Base-by-base conservation (phyloP, 73 alveolate species). In the Tetrahymena borealis region DNA sequence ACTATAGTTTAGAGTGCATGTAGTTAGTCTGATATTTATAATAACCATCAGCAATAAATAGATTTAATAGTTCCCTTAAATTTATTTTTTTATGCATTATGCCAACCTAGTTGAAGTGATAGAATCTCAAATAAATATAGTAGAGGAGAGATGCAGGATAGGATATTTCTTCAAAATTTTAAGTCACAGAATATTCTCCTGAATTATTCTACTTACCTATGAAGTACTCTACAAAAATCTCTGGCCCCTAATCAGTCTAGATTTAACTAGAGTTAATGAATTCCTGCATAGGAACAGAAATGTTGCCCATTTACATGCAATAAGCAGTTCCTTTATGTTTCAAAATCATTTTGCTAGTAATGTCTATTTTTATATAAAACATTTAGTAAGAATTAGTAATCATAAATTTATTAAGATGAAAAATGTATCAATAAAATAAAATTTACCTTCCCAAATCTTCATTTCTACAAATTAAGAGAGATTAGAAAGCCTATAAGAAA, bases 31-130 rank as follows among this genome's bases (percentile, higher is more conserved):
- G 20, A 93, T 93, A 93, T 93, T 93, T 93, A 24, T 93, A 93
- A 40, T 79, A 93, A 4, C 95, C 95, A 85, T 93, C 95, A 16
- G 95, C 95, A 33, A 93, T 93, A 90, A 78, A 93, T n/a, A 93
- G 40, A 79, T 93, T 93, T 39, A 93, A 90, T 18, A 93, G 20
- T 33, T 93, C 95, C 37, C 95, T 93, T 85, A 93, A 93, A 85
- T 93, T 93, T 13, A 93, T 40, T 32, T 79, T 32, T 33, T 93
- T 92, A 38, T 93, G 90, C 39, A 93, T 92, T 79, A 20, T 60
- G 31, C 85, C 85, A 60, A 60, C 85, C 85, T 60, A 60, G 10
- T 35, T 60, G 28, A 60, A 60, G 35, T 60, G 85, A 15, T 60
- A 60, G 38, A 60, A 60, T 20, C 85, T 60, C 35, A 60, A 60